Evolutionary conservation across 1,284 basidiomycete genomes (phyloP), one percentile per base, ranked within the genome.

Genomic region (Tilletia caries): DNA sequence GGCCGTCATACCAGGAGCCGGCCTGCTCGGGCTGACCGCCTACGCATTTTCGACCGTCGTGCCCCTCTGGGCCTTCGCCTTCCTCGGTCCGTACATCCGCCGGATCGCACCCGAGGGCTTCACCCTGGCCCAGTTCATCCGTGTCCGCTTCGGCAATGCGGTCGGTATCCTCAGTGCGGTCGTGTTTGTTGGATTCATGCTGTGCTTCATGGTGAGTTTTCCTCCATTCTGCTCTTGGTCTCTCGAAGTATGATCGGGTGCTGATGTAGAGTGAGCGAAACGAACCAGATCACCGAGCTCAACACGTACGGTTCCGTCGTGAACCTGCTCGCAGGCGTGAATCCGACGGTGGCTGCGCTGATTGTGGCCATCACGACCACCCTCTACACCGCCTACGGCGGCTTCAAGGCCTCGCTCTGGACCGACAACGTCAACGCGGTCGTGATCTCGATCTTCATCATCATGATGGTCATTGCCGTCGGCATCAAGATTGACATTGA

Each of bases 381-480:
- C 65, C 73, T 82, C 68, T 83, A 83, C 74, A 83, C 82, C 1
- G 74, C 82, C 20, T 82, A 82, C 68, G 82, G 82, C 60, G 82
- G 82, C 46, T 83, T 83, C 76, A 79, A 81, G 73, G 79, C 82
- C 18, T 82, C 79, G 54, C 78, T 83, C 25, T 82, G 76, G 71
- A 83, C 82, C 10, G 82, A 83, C 73, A 83, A 83, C 68, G 80
- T 83, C 58, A 81, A 83, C 64, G 82, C 79, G 12, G 68, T 81
- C 25, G 72, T 82, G 48, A 81, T 83, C 65, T 43, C 81, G 52
- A 76, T 80, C 54, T 76, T 83, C 50, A 72, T 83, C 27, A 75
- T 81, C 58, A 77, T 83, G 32, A 77, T 76, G 64, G 71, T 68
- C n/a, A 68, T 75, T 41, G 82, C 81, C 29, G 71, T 82, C 29